Conservation (phyloP, 2,329 filamentous ascomycete species). For the Neobulgaria alba region DNA sequence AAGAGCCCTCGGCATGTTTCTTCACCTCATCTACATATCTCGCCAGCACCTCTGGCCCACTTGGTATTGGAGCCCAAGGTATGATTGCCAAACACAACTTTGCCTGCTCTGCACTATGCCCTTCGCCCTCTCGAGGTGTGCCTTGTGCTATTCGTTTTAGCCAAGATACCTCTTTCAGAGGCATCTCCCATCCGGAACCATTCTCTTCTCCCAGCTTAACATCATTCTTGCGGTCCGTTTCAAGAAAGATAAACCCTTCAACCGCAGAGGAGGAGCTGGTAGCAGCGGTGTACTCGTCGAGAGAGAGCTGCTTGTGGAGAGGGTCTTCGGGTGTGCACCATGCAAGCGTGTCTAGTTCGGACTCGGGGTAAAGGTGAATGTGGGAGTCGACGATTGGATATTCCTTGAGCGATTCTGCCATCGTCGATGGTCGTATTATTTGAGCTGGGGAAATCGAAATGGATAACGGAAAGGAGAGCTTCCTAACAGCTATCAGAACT, state of each 20-base stretch:
- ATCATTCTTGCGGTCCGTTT: constrained; percentile 67
- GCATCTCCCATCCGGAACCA: constrained; percentile 53
- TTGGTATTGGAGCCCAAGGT: constrained; percentile 77
- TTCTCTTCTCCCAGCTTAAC: constrained; percentile 38
- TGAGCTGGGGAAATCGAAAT: too few species aligned
- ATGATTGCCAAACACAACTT: constrained; percentile 60
- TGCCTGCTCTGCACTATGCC: constrained; percentile 43
- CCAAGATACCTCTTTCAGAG: constrained; percentile 65
- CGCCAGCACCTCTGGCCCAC: constrained; percentile 49
- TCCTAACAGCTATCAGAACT: too few species aligned
- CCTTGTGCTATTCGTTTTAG: constrained; percentile 58
- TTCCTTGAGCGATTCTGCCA: constrained; percentile 22
- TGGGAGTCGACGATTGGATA: constrained; percentile 75
- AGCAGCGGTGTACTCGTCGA: constrained; percentile 24
- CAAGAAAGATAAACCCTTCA: constrained; percentile 71
- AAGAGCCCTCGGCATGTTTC: constrained; percentile 51
- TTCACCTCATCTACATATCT: constrained; percentile 56
- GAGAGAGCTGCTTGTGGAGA: constrained; percentile 34
- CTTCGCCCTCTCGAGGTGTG: constrained; percentile 45
- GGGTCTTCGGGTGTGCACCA: constrained; percentile 56
- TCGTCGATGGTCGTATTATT: too few species aligned
- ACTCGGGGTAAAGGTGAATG: constrained; percentile 75
- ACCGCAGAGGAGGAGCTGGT: constrained; percentile 34
- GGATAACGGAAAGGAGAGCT: too few species aligned
- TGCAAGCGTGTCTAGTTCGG: constrained; percentile 55